Percentiles rank a stretch among this genome's conserved stretches.
Conservation (phyloP, 306 rosid genomes). For the Mimosa bimucronata region DNA sequence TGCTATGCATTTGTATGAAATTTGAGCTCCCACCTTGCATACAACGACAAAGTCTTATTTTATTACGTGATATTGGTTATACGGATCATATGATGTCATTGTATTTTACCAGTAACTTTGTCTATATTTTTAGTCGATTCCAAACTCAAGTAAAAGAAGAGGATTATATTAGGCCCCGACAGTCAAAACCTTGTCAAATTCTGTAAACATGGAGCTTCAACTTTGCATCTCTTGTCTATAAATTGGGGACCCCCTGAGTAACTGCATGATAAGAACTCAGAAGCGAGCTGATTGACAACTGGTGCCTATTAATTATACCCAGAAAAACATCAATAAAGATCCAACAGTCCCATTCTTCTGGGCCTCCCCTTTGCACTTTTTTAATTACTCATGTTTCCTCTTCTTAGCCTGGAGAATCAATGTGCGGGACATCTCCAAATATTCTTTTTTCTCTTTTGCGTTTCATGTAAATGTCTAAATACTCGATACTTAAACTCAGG, state of each 20-base stretch:
- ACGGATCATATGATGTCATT: too few species aligned
- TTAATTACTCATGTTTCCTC: not conserved
- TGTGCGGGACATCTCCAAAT: too few species aligned
- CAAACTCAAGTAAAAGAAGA: too few species aligned
- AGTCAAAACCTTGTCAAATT: too few species aligned
- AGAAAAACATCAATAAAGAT: not conserved
- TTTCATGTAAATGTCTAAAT: too few species aligned
- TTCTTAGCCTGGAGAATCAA: not conserved
- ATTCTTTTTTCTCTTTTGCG: not conserved
- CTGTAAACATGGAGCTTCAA: not conserved
- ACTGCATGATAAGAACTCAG: not conserved
- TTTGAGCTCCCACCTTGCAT: not conserved
- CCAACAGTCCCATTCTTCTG: not conserved
- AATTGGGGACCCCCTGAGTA: not conserved
- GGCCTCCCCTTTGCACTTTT: not conserved
- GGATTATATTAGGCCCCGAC: too few species aligned
- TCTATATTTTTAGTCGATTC: too few species aligned
- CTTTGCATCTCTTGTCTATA: not conserved
- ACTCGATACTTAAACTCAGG: too few species aligned
- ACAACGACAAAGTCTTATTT: too few species aligned
- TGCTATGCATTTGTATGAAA: not conserved
- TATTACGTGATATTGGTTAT: too few species aligned
- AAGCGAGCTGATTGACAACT: conserved; percentile 8
- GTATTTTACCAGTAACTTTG: too few species aligned
- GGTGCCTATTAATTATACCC: not conserved